Base-by-base conservation (phyloP, 805 yeast species). In the Candida jianshihensis region DNA sequence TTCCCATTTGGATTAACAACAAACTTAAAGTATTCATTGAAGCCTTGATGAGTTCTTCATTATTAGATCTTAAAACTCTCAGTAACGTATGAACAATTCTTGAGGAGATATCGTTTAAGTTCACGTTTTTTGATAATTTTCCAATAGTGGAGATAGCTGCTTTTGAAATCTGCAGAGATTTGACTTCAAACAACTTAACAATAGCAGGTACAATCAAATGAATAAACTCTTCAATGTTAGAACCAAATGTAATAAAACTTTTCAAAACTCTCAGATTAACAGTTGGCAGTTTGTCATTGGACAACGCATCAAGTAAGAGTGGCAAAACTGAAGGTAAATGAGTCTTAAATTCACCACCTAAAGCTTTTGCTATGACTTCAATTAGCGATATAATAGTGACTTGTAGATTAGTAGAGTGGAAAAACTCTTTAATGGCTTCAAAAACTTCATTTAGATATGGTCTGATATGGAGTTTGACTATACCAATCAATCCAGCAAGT, bases 331-430 rank as follows among this genome's bases (percentile, higher is more conserved):
- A 77, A 1, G 96, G 84, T 40, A 92, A 65, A 53, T 81, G 81
- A 56, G 80, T 69, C 48, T 87, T 92, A 64, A 92, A 92, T 53
- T 92, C 98, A 7, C 95, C 94, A 39, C 87, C 95, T 34, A 92
- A 64, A 0, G 97, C 88, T 35, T 73, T 75, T 0, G 96, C 84
- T 21, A 92, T 75, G 4, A 88, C 75, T 53, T 90, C 97, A 17
- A 89, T 75, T 24, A 90, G 71, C 18, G 79, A 75, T 26, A 92
- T 75, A 17, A 90, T 81, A 0, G 89, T 82, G 4, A 78, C 78
- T 52, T 89, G 95, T 32, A 89, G 63, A 37, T 78, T 68, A 15
- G 77, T 71, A 17, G 64, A 51, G 11, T 64, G 60, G 57, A 88
- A 89, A 42, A 78, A 86, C 43, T 86, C 94, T 42, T 75, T 75